These are phyloP conservation scores for Ophiostoma angusticollis DNA, from an alignment of 2,329 filamentous ascomycete species.

Conservation along the genomic window DNA sequence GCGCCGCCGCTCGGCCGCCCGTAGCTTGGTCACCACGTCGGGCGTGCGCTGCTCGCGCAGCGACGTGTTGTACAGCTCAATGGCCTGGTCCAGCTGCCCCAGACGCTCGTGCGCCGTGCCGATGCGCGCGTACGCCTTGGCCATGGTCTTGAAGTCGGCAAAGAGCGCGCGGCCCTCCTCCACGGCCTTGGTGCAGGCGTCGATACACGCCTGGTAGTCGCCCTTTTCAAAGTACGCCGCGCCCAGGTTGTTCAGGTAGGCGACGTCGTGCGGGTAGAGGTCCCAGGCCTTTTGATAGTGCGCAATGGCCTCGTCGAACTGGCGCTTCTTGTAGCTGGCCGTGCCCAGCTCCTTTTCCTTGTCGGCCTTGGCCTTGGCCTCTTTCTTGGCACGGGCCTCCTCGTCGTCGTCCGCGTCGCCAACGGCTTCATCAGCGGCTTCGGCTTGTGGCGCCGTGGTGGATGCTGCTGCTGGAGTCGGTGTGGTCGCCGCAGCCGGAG, in stretches of 20 bases:
- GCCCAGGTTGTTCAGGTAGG: slow-evolving; percentile 91
- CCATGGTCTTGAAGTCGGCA: slow-evolving; percentile 95
- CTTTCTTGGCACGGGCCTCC: slow-evolving; percentile 69
- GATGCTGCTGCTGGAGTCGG: not conserved
- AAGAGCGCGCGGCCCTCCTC: slow-evolving; percentile 80
- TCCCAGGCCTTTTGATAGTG: slow-evolving; percentile 97
- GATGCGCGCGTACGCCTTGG: slow-evolving; percentile 95
- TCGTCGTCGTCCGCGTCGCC: slow-evolving; percentile 64
- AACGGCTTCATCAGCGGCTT: slow-evolving; percentile 32
- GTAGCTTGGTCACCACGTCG: slow-evolving; percentile 85
- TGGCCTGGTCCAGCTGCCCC: slow-evolving; percentile 64
- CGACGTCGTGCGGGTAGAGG: slow-evolving; percentile 85
- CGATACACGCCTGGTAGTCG: slow-evolving; percentile 77
- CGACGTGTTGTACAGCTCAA: slow-evolving; percentile 85
- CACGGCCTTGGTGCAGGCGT: slow-evolving; percentile 75
- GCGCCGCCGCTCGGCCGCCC: slow-evolving; percentile 78
- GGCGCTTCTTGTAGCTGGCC: slow-evolving; percentile 93
- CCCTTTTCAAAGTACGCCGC: slow-evolving; percentile 95
- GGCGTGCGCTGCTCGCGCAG: slow-evolving; percentile 94
- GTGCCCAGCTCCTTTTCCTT: slow-evolving; percentile 91
- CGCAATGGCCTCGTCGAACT: slow-evolving; percentile 87
- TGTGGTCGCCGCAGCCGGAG: not conserved
- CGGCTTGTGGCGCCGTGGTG: slow-evolving; percentile 20
- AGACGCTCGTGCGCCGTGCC: slow-evolving; percentile 87
- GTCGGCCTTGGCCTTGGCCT: slow-evolving; percentile 85